phyloP scores from a whole-genome alignment of 2,329 filamentous ascomycete genomes.

The Arachnomyces sp. region DNA sequence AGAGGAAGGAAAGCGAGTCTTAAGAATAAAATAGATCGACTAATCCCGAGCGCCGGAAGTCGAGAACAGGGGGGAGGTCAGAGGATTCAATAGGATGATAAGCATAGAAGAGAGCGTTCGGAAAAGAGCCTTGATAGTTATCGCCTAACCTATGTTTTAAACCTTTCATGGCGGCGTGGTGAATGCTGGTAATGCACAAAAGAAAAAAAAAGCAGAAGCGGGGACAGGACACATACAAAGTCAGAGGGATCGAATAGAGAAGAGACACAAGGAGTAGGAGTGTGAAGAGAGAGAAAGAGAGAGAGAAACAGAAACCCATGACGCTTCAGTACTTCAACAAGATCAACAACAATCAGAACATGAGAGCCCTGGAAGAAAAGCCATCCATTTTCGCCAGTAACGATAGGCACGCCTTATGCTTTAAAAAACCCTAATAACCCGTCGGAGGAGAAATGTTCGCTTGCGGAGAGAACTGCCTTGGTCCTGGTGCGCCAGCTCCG shows the following conservation, averaged over 20 bases:
- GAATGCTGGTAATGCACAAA: constrained; percentile 15
- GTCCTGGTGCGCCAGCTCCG: constrained; percentile 22
- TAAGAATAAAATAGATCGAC: too few species aligned
- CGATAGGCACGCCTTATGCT: constrained; percentile 1
- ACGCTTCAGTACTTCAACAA: too few species aligned
- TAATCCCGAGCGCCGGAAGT: too few species aligned
- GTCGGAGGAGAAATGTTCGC: constrained; percentile 24
- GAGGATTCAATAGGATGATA: too few species aligned
- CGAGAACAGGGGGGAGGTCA: too few species aligned
- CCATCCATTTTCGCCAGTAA: constrained; percentile 1
- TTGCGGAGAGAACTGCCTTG: constrained; percentile 27
- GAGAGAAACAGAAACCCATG: constrained; percentile 7
- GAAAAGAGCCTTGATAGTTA: too few species aligned
- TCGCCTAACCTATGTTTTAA: too few species aligned
- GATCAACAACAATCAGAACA: too few species aligned
- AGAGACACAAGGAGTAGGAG: constrained; percentile 1
- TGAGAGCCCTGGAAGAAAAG: constrained; percentile 8
- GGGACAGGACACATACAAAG: constrained; percentile 3
- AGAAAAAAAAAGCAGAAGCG: constrained; percentile 13
- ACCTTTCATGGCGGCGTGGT: neutral
- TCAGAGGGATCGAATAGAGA: constrained; percentile 1
- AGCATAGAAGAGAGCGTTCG: too few species aligned
- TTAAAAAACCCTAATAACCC: constrained; percentile 25
- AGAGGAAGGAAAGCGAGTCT: too few species aligned
- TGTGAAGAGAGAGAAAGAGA: constrained; percentile 9